Base-by-base conservation (phyloP, 2,329 filamentous ascomycete genomes). In the Thermomyces lanuginosus region DNA sequence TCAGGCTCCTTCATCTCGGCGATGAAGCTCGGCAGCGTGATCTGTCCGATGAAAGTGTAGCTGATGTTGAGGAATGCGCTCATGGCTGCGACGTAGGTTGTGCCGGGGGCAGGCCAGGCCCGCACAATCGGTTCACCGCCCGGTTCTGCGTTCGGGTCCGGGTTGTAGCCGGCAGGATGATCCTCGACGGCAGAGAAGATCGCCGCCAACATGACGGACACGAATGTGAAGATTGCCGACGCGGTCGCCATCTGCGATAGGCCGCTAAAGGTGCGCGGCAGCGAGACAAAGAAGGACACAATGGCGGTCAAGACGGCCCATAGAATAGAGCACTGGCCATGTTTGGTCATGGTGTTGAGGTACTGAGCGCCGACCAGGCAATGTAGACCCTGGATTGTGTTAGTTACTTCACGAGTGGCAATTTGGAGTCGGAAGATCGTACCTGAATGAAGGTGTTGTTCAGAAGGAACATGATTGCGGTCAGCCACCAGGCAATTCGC, bases 31-130 rank as follows among this genome's bases (percentile, higher is more conserved):
- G 84, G 84, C 8, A 93, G 64, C 0, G 84, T 92, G 42, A 92
- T 92, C 49, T 93, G 84, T 0, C 84, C 84, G 39, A 93, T 92
- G 47, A 93, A 92, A 0, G 84, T 92, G 50, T 92, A 93, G 55
- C 75, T 81, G 46, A 93, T 93, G 55, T 93, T 93, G 49, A 93
- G 65, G 54, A 92, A 92, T 0, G 84, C 84, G 28, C 73, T 82
- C 64, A 92, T 75, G 12, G 75, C 83, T 2, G 66, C 60, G 3
- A 92, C 79, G 40, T 91, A 92, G 0, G 76, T 78, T 0, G 81
- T 91, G 10, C 74, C 69, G 2, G 61, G 51, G 2, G 72, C 53
- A 0, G 83, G 78, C 11, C 84, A 47, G 0, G 71, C 71, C 0
- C 72, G 70, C 4, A 89, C 74, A 5, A 68, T 63, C 0, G 77